phyloP scores from a whole-genome alignment of 345 rosid genomes.

The Arabidopsis arenosa region DNA sequence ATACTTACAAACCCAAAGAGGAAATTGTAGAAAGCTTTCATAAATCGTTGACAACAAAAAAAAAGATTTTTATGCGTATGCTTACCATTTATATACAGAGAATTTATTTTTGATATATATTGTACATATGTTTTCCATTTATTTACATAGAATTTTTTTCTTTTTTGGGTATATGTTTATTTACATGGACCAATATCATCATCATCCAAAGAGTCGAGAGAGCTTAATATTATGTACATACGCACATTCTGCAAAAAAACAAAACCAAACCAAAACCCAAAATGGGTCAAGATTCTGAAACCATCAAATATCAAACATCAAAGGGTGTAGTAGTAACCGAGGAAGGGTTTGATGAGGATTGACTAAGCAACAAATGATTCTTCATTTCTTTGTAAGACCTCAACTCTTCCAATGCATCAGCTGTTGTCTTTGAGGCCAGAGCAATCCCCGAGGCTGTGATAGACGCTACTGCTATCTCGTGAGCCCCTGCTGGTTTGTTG shows the following conservation, averaged over 20 bases:
- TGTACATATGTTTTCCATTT: background rate
- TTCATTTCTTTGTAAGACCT: conserved; percentile 68
- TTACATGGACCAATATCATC: conserved; percentile 31
- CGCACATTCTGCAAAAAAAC: background rate
- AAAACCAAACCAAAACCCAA: conserved; percentile 11
- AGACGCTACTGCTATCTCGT: conserved; percentile 48
- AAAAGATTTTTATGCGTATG: background rate
- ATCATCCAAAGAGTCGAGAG: conserved; percentile 16
- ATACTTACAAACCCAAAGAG: background rate
- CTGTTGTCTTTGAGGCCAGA: conserved; percentile 65
- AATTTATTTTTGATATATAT: background rate
- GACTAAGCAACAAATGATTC: conserved; percentile 62
- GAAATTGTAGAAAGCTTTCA: background rate
- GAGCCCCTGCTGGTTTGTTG: conserved; percentile 21
- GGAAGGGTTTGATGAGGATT: conserved; percentile 36
- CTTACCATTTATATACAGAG: conserved; percentile 1
- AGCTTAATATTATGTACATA: conserved; percentile 19
- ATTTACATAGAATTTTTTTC: background rate
- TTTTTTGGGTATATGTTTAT: conserved; percentile 8
- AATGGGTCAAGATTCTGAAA: conserved; percentile 39
- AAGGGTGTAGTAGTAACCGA: conserved; percentile 36
- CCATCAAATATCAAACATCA: conserved; percentile 12
- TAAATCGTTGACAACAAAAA: background rate
- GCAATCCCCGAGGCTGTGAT: conserved; percentile 56
- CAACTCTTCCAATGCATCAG: conserved; percentile 92